Percentiles rank a stretch among this genome's conserved stretches.
phyloP scores from a whole-genome alignment of 1,284 basidiomycete species.

The Cystobasidium sp. region DNA sequence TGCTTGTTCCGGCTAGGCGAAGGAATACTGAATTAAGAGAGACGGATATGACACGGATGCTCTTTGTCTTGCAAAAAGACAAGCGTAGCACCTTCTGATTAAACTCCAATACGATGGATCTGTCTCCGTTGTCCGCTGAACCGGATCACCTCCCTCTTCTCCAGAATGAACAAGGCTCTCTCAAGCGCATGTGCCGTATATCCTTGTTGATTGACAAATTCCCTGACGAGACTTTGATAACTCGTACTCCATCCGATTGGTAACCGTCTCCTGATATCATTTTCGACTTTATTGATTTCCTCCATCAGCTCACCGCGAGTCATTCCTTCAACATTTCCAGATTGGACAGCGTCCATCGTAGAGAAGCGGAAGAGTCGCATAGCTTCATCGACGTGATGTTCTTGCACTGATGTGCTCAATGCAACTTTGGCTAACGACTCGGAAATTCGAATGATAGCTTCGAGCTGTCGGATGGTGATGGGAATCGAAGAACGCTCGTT shows the following conservation, averaged over 20 bases:
- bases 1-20: slow-evolving; percentile 7
- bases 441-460: slow-evolving; percentile 98
- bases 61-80: not conserved
- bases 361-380: slow-evolving; percentile 98
- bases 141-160: slow-evolving; percentile 91
- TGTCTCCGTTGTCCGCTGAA: slow-evolving; percentile 65
- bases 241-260: slow-evolving; percentile 97
- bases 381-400: slow-evolving; percentile 96
- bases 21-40: not conserved
- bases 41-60: not conserved
- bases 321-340: slow-evolving; percentile 88
- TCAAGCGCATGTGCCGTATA: slow-evolving; percentile 84
- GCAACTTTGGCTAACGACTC: slow-evolving; percentile 96
- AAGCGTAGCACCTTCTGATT: not conserved
- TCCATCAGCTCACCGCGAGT: slow-evolving; percentile 91
- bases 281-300: slow-evolving; percentile 90
- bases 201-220: slow-evolving; percentile 92
- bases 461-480: slow-evolving; percentile 98
- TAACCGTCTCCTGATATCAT: slow-evolving; percentile 81
- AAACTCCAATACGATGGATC: slow-evolving; percentile 51
- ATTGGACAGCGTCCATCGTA: slow-evolving; percentile 98
- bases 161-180: slow-evolving; percentile 85
- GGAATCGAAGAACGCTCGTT: slow-evolving; percentile 98
- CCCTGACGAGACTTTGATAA: slow-evolving; percentile 89
- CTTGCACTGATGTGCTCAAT: slow-evolving; percentile 80